Evolutionary conservation across 805 yeast species (phyloP), one percentile per base, ranked within the genome.

Genomic region (Clavispora phyllophila): DNA sequence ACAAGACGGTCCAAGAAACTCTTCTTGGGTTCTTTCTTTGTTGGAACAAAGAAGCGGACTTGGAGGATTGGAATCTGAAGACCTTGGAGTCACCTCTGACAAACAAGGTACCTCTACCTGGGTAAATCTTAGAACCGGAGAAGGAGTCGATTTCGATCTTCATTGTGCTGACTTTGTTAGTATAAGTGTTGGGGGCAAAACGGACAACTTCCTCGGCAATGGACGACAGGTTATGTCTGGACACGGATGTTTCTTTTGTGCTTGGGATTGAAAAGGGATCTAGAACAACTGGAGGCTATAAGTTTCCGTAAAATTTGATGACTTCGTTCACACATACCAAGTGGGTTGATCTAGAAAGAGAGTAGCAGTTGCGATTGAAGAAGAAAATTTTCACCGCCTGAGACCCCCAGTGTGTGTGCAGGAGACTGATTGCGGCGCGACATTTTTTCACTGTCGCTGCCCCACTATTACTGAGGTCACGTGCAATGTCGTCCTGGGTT

Each of bases 21-120:
- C 96, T 87, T 84, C 99, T 90, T 79, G 99, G 99, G 90, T 93
- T 93, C 95, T 93, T 93, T 85, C 97, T 89, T 82, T 93, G 99
- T 70, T 84, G 82, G 93, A 93, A 93, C 68, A 93, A 84, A 71
- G 98, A 89, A 66, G 96, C 91, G 70, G 95, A 82, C 79, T 93
- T 93, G 62, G 97, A 86, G 74, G 87, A 82, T 75, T 86, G 95
- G 93, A 93, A 93, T 84, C 99, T 90, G 96, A 93, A 93, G 68
- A 90, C 76, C 84, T 93, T 93, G 70, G 98, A 90, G 88, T 93
- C 99, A 67, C 98, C 98, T 79, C 99, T 89, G 76, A 93, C 89
- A 72, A 87, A 93, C 74, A 93, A 84, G 72, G 95, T 88, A 78
- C 99, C 98, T 83, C 97, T 88, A 79, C 99, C 99, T 81, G 99